Evolutionary conservation across 805 yeast genomes (phyloP).

Genomic region (Sugiyamaella mastotermitis): DNA sequence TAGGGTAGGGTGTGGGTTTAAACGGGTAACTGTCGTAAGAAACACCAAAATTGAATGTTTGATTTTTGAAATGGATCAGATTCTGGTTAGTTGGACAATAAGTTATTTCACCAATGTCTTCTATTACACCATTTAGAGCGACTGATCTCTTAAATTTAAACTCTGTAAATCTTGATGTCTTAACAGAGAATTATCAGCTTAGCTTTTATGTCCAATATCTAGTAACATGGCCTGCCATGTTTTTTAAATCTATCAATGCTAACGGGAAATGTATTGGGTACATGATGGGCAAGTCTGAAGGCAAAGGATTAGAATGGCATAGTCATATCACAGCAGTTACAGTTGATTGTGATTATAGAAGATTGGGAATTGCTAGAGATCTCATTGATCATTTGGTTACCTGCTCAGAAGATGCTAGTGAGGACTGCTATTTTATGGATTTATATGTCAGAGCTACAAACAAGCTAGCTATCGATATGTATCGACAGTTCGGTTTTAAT

Average conservation of each 20-base stretch:
- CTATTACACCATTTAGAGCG: conserved; percentile 81
- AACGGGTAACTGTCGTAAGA: too few relatives aligned
- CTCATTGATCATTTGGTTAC: conserved; percentile 69
- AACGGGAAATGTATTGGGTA: conserved; percentile 37
- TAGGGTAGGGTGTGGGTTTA: too few relatives aligned
- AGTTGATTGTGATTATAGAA: conserved; percentile 70
- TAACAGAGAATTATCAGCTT: conserved; percentile 86
- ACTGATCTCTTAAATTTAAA: conserved; percentile 72
- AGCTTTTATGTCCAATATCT: conserved; percentile 81
- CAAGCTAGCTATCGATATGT: conserved; percentile 67
- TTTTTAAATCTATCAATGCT: conserved; percentile 58
- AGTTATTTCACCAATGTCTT: conserved; percentile 71
- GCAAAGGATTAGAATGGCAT: conserved; percentile 82
- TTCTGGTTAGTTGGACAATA: too few relatives aligned
- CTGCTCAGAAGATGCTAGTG: conserved; percentile 71
- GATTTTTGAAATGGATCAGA: too few relatives aligned
- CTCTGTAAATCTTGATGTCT: conserved; percentile 74
- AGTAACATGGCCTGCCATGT: conserved; percentile 79
- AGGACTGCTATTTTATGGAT: conserved; percentile 79
- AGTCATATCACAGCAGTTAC: conserved; percentile 96
- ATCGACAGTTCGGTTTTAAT: conserved; percentile 80
- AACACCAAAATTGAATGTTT: too few relatives aligned
- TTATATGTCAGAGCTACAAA: conserved; percentile 88
- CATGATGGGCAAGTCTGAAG: conserved; percentile 96
- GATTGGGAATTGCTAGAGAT: conserved; percentile 79